Evolutionary conservation across 2,329 filamentous ascomycete species (phyloP), one percentile per base, ranked within the genome.

Genomic region (Penicillium fuscoglaucum): DNA sequence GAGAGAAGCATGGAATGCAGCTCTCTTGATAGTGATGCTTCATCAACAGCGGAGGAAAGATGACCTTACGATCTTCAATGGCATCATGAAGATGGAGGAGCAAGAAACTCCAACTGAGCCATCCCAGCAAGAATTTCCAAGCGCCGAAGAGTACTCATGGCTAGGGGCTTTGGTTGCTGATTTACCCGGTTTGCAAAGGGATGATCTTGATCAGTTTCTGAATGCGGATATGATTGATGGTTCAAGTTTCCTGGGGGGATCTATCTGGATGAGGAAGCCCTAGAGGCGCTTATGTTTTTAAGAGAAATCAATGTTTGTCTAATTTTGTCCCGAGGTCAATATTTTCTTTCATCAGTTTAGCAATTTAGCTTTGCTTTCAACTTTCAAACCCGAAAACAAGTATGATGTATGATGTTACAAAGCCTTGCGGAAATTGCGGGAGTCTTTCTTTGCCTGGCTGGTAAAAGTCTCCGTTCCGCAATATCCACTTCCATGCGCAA

Each of bases 1-100:
- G 56, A 76, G 76, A 12, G 83, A 85, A 57, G 83, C 82, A 0
- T 71, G 82, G 5, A 79, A 78, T 15, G 82, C 82, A 0, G 83
- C 83, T 0, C 79, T 78, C 4, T 68, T 84, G 1, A 73, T 86
- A 1, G 74, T 85, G 0, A 69, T 78, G 0, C 70, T 85, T n/a
- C 80, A 84, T 28, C 80, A 83, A 43, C 59, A 65, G 53, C 74
- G 77, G 6, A 78, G 80, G 41, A 75, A 78, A 49, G 76, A 78
- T 17, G 71, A 74, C 40, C 57, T 68, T 48, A 58, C 50, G 5
- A 60, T 66, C 1, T 58, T 66, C n/a, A 64, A 65, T 2, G 68
- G 75, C 6, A 68, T 77, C 0, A 61, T 78, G 0, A 68, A 71
- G 28, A 57, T 55, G 0, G 70, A 72, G 28, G 68, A 44, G 12